Evolutionary conservation across 2,329 filamentous ascomycete genomes (phyloP).

Genomic region (Clarireedia paspali): DNA sequence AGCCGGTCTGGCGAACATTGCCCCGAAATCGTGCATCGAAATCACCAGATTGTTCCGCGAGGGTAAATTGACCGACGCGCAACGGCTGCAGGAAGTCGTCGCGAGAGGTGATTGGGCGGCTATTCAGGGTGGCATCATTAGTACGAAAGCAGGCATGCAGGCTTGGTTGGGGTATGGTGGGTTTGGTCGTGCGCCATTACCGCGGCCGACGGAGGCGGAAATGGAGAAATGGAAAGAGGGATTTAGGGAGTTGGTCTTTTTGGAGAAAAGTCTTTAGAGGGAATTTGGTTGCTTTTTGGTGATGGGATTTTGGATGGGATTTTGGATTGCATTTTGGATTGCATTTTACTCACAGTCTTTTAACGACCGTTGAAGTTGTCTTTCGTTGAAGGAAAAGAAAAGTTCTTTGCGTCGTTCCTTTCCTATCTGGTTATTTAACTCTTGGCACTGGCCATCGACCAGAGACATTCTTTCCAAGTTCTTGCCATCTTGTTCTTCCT

Average conservation of each 20-base stretch:
- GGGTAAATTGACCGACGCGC: slow-evolving; percentile 53
- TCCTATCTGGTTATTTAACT: too few species aligned
- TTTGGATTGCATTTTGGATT: neutral
- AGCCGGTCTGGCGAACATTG: slow-evolving; percentile 63
- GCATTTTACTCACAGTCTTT: neutral
- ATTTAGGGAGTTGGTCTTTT: slow-evolving; percentile 42
- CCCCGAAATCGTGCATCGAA: slow-evolving; percentile 56
- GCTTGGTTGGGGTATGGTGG: slow-evolving; percentile 58
- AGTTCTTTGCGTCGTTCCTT: too few species aligned
- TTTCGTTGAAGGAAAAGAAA: too few species aligned
- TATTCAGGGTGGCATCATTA: slow-evolving; percentile 61
- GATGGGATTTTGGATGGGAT: neutral
- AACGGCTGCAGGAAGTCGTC: slow-evolving; percentile 54
- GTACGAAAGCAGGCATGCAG: slow-evolving; percentile 58
- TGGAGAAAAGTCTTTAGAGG: slow-evolving; percentile 32
- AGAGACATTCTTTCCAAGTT: too few species aligned
- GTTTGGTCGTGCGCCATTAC: slow-evolving; percentile 40
- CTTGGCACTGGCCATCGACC: too few species aligned
- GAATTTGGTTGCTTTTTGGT: neutral
- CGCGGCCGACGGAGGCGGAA: slow-evolving; percentile 43
- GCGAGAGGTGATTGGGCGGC: slow-evolving; percentile 62
- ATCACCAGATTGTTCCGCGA: slow-evolving; percentile 51
- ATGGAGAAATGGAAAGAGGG: slow-evolving; percentile 45
- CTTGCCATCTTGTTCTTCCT: too few species aligned
- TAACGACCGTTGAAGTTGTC: neutral